Percentiles rank a stretch among this genome's conserved stretches.
These are phyloP conservation scores for Trichoderma pleuroti DNA, from an alignment of 2,329 filamentous ascomycete genomes.

Conservation along the genomic window DNA sequence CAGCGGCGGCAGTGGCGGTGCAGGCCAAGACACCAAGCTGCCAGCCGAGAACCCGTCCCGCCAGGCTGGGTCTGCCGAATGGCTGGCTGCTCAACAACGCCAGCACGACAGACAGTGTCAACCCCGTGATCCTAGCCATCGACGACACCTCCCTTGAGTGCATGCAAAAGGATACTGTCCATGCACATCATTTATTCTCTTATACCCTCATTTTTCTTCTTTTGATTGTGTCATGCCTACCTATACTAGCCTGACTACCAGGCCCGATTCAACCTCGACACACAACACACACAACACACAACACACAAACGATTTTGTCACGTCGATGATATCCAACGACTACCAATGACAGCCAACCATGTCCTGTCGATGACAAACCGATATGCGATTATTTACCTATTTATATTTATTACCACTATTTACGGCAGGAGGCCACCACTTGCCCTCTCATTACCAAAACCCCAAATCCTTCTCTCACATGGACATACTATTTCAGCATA, in stretches of 20 bases:
- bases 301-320: slow-evolving; percentile 4
- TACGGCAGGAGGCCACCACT: background rate
- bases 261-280: background rate
- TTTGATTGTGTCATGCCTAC: background rate
- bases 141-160: slow-evolving; percentile 35
- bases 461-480: slow-evolving; percentile 15
- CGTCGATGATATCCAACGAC: slow-evolving; percentile 20
- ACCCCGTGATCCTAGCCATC: slow-evolving; percentile 45
- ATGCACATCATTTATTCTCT: background rate
- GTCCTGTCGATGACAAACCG: slow-evolving; percentile 3
- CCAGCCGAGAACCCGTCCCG: slow-evolving; percentile 57
- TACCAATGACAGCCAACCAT: slow-evolving; percentile 5
- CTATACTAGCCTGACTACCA: background rate
- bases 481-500: slow-evolving; percentile 30
- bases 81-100: slow-evolving; percentile 48
- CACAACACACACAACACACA: background rate
- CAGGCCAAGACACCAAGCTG: slow-evolving; percentile 55
- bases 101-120: slow-evolving; percentile 39
- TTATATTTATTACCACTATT: slow-evolving; percentile 18
- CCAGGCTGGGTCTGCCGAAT: slow-evolving; percentile 50
- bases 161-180: background rate
- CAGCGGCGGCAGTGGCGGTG: slow-evolving; percentile 24
- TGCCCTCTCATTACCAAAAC: background rate
- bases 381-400: slow-evolving; percentile 25
- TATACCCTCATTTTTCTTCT: background rate